These are phyloP conservation scores for Micractinium sp. DNA, from an alignment of 139 green algal genomes.

Conservation along the genomic window DNA sequence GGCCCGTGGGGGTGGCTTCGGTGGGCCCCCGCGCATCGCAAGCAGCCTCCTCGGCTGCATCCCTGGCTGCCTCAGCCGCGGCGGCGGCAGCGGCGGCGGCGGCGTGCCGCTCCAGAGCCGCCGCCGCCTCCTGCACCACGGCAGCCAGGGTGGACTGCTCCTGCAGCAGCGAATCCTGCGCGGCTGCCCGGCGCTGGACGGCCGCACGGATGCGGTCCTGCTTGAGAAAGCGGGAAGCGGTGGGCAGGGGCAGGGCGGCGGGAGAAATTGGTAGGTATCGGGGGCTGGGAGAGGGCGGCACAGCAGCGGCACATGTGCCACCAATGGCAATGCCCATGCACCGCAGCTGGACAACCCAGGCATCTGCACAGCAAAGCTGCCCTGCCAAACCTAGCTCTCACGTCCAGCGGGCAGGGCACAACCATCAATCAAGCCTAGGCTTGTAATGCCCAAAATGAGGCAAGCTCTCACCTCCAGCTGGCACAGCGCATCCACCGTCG, in stretches of 20 bases:
- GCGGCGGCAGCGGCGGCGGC: background rate
- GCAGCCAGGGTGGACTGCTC: background rate
- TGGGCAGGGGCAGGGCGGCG: background rate
- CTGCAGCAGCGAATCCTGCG: slow-evolving; percentile 1
- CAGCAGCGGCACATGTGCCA: background rate
- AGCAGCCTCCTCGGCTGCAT: background rate
- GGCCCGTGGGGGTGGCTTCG: too few relatives aligned
- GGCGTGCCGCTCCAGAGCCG: slow-evolving; percentile 3
- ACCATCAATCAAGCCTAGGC: too few relatives aligned
- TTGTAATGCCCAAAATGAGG: background rate
- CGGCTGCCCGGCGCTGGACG: background rate
- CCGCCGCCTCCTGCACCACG: background rate
- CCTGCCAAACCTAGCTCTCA: too few relatives aligned
- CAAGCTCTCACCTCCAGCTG: background rate
- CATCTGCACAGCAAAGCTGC: too few relatives aligned
- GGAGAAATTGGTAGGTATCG: background rate
- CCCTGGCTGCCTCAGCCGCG: background rate
- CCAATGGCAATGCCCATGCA: too few relatives aligned
- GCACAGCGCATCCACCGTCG: background rate
- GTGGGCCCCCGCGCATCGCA: background rate
- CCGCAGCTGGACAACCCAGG: too few relatives aligned
- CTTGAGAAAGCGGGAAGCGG: background rate
- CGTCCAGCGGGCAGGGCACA: too few relatives aligned
- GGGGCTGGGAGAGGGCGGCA: background rate
- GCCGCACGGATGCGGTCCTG: slow-evolving; percentile 4